A percentile compares a stretch with the other conserved stretches of the same genome.
phyloP scores from a whole-genome alignment of 352 stramenopile genomes.

The Phytophthora citricola region DNA sequence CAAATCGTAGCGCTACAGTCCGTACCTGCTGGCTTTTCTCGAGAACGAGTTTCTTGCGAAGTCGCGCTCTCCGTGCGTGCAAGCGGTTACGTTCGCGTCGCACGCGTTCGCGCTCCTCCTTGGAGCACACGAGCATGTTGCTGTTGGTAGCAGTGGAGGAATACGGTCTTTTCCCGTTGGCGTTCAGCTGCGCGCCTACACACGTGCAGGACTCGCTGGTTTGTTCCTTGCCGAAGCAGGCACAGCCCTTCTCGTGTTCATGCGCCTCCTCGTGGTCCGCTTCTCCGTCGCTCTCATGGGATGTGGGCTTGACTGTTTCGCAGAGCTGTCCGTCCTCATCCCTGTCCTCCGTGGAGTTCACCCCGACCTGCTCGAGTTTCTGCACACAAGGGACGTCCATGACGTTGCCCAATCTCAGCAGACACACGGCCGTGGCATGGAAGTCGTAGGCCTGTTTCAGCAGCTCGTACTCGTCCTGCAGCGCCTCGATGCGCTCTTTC shows the following conservation, averaged over 20 bases:
- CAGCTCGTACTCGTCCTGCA: conserved; percentile 67
- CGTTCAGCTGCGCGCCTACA: conserved; percentile 38
- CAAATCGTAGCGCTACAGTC: not conserved
- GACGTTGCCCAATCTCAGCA: conserved; percentile 58
- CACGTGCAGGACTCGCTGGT: conserved; percentile 27
- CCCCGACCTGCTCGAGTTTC: conserved; percentile 59
- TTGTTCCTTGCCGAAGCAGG: conserved; percentile 43
- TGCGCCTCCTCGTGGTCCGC: conserved; percentile 42
- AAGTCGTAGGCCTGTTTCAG: conserved; percentile 83
- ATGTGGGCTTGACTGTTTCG: conserved; percentile 19
- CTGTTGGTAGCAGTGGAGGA: conserved; percentile 29
- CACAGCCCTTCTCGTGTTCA: conserved; percentile 58
- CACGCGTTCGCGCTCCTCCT: conserved; percentile 76
- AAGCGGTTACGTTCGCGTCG: conserved; percentile 78
- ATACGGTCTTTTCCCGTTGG: conserved; percentile 52
- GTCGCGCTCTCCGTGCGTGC: conserved; percentile 71
- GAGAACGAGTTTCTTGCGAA: conserved; percentile 85
- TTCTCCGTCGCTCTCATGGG: conserved; percentile 47
- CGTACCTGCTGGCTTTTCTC: conserved; percentile 77
- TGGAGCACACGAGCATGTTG: conserved; percentile 53
- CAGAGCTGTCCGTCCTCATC: conserved; percentile 41
- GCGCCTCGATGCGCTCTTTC: conserved; percentile 68
- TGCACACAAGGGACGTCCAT: conserved; percentile 51
- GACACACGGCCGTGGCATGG: conserved; percentile 71
- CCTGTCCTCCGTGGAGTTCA: conserved; percentile 47